These are phyloP conservation scores for Carpinus viminea DNA, from an alignment of 306 rosid genomes.

Conservation along the genomic window DNA sequence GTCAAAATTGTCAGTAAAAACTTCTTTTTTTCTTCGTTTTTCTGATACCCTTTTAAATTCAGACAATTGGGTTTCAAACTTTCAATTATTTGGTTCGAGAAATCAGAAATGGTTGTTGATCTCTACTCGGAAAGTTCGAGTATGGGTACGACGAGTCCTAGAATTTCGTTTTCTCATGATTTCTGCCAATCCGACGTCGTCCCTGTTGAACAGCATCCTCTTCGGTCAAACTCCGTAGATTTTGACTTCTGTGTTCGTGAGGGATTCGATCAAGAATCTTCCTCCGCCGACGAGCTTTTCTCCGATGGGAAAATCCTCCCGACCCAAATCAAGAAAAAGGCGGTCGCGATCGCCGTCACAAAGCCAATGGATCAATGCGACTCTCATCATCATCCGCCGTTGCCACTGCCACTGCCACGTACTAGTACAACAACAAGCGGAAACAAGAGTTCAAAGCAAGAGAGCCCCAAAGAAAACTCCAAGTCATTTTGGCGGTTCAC, in stretches of 20 bases:
- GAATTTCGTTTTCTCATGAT: constrained; percentile 84
- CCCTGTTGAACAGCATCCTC: constrained; percentile 65
- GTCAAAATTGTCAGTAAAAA: background rate
- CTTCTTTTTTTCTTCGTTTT: background rate
- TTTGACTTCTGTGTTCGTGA: constrained; percentile 75
- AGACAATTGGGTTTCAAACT: background rate
- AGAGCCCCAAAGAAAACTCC: constrained; percentile 39
- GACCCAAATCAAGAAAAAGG: constrained; percentile 62
- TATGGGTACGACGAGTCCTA: constrained; percentile 56
- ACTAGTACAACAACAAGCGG: constrained; percentile 8
- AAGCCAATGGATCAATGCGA: constrained; percentile 23
- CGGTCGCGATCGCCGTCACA: constrained; percentile 13
- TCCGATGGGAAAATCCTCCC: constrained; percentile 72
- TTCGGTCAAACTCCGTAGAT: constrained; percentile 69
- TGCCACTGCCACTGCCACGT: constrained; percentile 29
- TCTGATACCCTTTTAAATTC: background rate
- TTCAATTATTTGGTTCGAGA: background rate
- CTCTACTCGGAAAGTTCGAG: constrained; percentile 34
- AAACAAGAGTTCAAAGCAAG: constrained; percentile 37
- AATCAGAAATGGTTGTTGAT: constrained; percentile 1
- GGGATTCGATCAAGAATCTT: constrained; percentile 60
- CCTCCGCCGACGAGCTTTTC: constrained; percentile 91
- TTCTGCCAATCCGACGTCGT: constrained; percentile 58
- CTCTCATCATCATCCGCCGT: constrained; percentile 25
- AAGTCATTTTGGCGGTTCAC: constrained; percentile 83